A percentile compares a stretch with the other conserved stretches of the same genome.
phyloP scores from a whole-genome alignment of 768 basidiomycete genomes.

The Suillus discolor region DNA sequence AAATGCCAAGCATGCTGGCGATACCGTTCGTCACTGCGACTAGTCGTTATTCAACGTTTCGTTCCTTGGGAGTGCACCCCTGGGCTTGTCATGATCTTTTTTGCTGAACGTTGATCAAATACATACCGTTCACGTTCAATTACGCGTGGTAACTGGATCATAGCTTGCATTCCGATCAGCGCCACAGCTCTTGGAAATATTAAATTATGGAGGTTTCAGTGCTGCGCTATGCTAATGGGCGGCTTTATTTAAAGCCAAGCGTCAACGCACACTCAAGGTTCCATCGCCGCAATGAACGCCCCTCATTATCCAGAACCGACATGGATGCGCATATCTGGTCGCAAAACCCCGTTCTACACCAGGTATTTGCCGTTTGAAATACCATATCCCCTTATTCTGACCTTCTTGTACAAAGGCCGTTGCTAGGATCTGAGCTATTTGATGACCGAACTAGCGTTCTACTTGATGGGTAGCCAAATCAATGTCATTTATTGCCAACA shows the following conservation, averaged over 20 bases:
- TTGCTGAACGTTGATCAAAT: neutral
- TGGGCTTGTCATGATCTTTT: neutral
- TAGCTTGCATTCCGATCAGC: neutral
- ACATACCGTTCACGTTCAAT: neutral
- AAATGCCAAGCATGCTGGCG: neutral
- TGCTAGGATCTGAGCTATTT: conserved; percentile 19
- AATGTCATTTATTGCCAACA: neutral
- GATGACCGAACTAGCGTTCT: conserved; percentile 12
- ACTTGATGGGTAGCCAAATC: conserved; percentile 11
- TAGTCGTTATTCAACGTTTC: neutral
- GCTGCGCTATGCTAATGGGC: too few species aligned
- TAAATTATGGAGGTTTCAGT: conserved; percentile 1
- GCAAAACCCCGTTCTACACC: neutral
- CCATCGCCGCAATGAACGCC: neutral
- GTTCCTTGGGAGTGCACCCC: neutral
- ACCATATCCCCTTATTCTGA: neutral
- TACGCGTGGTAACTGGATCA: too few species aligned
- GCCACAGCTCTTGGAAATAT: conserved; percentile 1
- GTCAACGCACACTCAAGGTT: neutral
- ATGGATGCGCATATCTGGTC: conserved; percentile 4
- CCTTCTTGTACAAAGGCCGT: conserved; percentile 7
- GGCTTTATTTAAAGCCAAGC: neutral
- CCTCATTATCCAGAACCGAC: conserved; percentile 2
- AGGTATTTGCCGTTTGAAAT: neutral
- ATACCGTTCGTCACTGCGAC: neutral